Base-by-base conservation (phyloP, 2,329 filamentous ascomycete species). In the Byssochlamys sp. region DNA sequence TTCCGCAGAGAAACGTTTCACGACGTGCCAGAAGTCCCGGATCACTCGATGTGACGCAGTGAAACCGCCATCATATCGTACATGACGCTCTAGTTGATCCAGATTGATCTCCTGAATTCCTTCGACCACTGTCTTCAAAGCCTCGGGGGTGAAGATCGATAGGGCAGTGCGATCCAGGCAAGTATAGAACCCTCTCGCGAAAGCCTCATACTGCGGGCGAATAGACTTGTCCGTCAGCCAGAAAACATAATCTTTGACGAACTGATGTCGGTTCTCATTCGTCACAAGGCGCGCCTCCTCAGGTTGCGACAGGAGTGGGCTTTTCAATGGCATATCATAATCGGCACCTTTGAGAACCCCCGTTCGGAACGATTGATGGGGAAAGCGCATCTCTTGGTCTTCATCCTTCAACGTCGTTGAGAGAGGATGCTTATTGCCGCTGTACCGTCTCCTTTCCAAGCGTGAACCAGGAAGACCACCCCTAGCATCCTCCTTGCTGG, bases 171-270 rank as follows among this genome's bases (percentile, higher is more conserved):
- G 78, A 59, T 88, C 81, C 27, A 96, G 77, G 64, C 90, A 91
- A 1, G 84, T 80, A 58, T 83, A 82, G 74, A 97, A 96, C 1
- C 94, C 94, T 25, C 82, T 81, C 27, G 85, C 80, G 69, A 99
- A 96, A 1, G 92, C 90, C 55, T 84, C 79, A 64, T 86, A 91
- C 69, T 96, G 91, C 0, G 87, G 84, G 0, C 79, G 77, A 49
- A 97, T 80, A 0, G 90, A 94, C 39, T 88, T 80, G 67, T 90
- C 83, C 0, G 89, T 90, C 27, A 96, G 80, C 79, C 91, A 95
- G 58, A 81, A 81, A 62, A 95, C 87, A 71, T 97, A 97, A 71
- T 95, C 89, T 57, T 80, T 82, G 3, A 96, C 85, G 65, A 90
- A 99, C 29, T 84, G 81, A 55, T 85, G 80, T 51, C 91, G 85